A percentile compares a stretch with the other conserved stretches of the same genome.
Conservation (phyloP, 192 early-diverging fungal genomes). For the Polychytrium aggregatum region DNA sequence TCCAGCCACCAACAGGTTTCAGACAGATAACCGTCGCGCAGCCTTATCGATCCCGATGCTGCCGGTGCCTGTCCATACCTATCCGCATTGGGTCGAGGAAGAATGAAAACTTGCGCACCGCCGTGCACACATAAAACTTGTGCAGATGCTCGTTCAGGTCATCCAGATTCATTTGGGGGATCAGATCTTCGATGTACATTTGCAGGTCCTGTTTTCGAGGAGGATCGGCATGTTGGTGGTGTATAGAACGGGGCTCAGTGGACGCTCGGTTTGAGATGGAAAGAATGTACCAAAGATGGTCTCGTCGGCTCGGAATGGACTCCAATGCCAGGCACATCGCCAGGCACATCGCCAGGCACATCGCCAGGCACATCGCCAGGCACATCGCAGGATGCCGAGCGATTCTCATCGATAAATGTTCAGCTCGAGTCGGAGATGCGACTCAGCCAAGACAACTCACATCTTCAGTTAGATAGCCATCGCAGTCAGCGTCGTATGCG, state of each 20-base stretch:
- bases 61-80: too few relatives aligned
- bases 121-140: conserved; percentile 38
- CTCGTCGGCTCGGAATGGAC: too few relatives aligned
- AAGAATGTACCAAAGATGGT: too few relatives aligned
- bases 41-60: background rate
- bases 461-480: conserved; percentile 32
- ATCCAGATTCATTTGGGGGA: conserved; percentile 29
- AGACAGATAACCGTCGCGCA: too few relatives aligned
- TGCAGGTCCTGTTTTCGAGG: conserved; percentile 20
- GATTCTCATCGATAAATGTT: too few relatives aligned
- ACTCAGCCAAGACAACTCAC: conserved; percentile 2
- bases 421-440: background rate
- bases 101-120: conserved; percentile 36
- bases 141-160: conserved; percentile 12
- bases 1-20: background rate
- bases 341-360: too few relatives aligned
- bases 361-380: too few relatives aligned
- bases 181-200: conserved; percentile 31
- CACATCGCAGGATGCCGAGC: too few relatives aligned
- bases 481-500: conserved; percentile 29
- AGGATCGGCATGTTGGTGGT: too few relatives aligned
- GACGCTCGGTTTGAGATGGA: background rate
- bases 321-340: too few relatives aligned
- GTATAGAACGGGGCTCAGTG: background rate
- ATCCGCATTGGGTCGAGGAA: conserved; percentile 35